Percentiles rank a stretch among this genome's conserved stretches.
These are phyloP conservation scores for Starmerella stellata DNA, from an alignment of 805 yeast genomes.

Conservation along the genomic window DNA sequence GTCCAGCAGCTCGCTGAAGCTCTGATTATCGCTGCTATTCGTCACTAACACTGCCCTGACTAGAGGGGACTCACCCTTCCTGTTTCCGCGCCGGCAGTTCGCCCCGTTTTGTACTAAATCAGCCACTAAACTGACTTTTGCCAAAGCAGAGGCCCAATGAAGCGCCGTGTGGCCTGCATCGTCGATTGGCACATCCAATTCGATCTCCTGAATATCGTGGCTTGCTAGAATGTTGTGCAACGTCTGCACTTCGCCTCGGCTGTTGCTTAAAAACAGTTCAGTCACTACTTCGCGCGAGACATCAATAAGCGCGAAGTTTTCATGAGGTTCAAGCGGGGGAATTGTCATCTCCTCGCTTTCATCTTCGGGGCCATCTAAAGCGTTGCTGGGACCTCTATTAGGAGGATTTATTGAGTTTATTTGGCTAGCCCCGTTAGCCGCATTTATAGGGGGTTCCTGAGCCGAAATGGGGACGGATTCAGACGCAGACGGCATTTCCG, in stretches of 20 bases:
- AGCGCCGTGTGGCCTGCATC: conserved; percentile 83
- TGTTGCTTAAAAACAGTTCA: conserved; percentile 17
- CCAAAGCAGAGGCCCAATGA: conserved; percentile 93
- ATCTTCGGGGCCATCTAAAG: neutral
- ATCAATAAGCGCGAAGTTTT: conserved; percentile 7
- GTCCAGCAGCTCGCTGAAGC: conserved; percentile 53
- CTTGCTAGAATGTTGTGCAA: conserved; percentile 8
- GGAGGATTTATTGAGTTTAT: no score
- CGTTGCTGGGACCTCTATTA: conserved; percentile 1
- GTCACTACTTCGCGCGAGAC: conserved; percentile 12
- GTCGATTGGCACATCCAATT: conserved; percentile 71
- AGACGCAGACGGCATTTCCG: neutral
- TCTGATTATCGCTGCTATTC: conserved; percentile 59
- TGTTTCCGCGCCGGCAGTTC: conserved; percentile 52
- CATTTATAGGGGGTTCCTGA: no score
- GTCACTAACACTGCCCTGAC: conserved; percentile 71
- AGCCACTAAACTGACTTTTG: conserved; percentile 49
- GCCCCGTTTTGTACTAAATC: conserved; percentile 53
- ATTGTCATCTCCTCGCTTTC: conserved; percentile 9
- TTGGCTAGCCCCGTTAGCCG: conserved; percentile 1
- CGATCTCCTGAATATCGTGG: conserved; percentile 20
- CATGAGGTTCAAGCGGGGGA: conserved; percentile 12
- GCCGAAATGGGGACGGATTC: neutral
- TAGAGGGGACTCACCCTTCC: conserved; percentile 72
- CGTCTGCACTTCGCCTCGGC: conserved; percentile 9